Base-by-base conservation (phyloP, 1,284 basidiomycete genomes). In the Pulchroboletus neoregius region DNA sequence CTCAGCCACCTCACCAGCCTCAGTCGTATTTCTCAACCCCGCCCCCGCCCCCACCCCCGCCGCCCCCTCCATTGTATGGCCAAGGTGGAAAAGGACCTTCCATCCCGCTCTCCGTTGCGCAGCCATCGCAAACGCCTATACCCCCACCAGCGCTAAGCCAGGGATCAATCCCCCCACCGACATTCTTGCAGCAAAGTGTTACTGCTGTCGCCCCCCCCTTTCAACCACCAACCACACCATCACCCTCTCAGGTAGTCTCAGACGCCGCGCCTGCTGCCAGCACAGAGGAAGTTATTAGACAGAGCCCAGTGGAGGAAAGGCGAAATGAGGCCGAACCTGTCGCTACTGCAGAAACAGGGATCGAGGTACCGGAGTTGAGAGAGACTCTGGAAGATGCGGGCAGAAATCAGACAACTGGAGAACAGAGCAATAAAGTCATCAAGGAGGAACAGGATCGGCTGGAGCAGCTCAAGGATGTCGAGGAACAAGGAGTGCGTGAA, bases 21-120 rank as follows among this genome's bases (percentile, higher is more conserved):
- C 62, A 41, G 16, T 41, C 43, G 11, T 41, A 51, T 39, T 50
- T 62, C 26, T 48, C 60, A 1, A 46, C 49, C 0, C 61, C 60
- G 0, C 60, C 58, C 0, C 61, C 61, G 0, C 58, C 61, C 0
- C 56, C 53, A 4, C 36, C 39, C 1, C 34, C 34, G 0, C 60
- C 58, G 0, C 57, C 54, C 0, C 50, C 49, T 0, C 43, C 26
- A 11, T 36, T 49, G 26, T 15, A 46, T 35, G 45, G 11, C 16
- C 57, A 55, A 32, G 39, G 13, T 39, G 34, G 24, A 16, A 45
- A 33, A 2, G 30, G 11, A 9, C 13, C 22, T 28, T 37, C 50
- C 15, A 11, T 12, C 13, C 20, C 23, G 1, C 28, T 18, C 10
- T 23, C 45, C 7, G 40, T 27, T 40, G 18, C 34, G 22, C 63